A percentile compares a stretch with the other conserved stretches of the same genome.
phyloP scores from a whole-genome alignment of 257 asterid genomes.

The Solanum chiquidenum region DNA sequence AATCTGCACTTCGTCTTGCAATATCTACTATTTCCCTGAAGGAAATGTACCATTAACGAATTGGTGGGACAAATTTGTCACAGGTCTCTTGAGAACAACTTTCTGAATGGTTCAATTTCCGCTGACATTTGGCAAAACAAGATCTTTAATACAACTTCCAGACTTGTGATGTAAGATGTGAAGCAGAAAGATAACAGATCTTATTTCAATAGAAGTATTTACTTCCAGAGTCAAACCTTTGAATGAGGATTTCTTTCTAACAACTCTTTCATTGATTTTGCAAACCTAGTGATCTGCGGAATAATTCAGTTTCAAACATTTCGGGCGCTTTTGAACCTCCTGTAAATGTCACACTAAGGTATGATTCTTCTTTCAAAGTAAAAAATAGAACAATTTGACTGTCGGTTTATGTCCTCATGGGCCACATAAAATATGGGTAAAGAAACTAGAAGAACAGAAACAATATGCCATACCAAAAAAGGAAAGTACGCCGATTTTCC shows the following conservation, averaged over 20 bases:
- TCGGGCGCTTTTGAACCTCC: constrained; percentile 33
- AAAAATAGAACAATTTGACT: background rate
- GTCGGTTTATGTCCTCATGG: background rate
- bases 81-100: constrained; percentile 35
- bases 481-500: background rate
- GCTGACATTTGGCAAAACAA: constrained; percentile 26
- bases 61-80: background rate
- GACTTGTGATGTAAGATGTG: constrained; percentile 23
- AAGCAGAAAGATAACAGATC: background rate
- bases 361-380: background rate
- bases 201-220: background rate
- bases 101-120: constrained; percentile 27
- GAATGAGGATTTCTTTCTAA: constrained; percentile 1
- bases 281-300: constrained; percentile 24
- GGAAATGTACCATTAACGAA: background rate
- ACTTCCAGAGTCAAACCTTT: background rate
- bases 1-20: background rate
- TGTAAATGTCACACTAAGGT: constrained; percentile 31
- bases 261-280: background rate
- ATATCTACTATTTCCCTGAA: background rate
- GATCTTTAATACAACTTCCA: constrained; percentile 19
- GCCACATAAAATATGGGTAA: background rate
- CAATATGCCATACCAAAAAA: background rate
- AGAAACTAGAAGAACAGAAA: background rate
- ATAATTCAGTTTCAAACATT: constrained; percentile 21